Conservation (phyloP, 306 rosid genomes). For the Vigna radiata region DNA sequence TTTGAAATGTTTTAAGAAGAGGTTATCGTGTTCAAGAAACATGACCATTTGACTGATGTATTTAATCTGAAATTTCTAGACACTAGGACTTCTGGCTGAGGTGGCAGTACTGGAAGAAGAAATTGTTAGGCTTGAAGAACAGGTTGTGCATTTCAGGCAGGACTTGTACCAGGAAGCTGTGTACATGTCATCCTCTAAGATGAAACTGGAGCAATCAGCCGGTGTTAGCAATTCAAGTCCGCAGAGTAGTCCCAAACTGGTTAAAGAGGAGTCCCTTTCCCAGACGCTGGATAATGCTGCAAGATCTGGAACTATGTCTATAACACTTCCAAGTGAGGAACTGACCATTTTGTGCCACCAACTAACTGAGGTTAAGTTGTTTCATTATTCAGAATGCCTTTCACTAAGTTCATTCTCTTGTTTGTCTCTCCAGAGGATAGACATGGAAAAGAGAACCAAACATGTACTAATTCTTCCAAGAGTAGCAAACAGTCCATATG, state of each 20-base stretch:
- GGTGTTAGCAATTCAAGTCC: slow-evolving; percentile 41
- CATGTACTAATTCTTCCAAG: slow-evolving; percentile 50
- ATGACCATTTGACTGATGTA: slow-evolving; percentile 30
- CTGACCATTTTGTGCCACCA: slow-evolving; percentile 12
- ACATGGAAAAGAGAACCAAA: slow-evolving; percentile 71
- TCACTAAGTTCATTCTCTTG: not conserved
- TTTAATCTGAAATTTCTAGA: slow-evolving; percentile 49
- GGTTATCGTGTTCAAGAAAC: slow-evolving; percentile 12
- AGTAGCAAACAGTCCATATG: slow-evolving; percentile 49
- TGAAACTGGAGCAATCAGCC: slow-evolving; percentile 55
- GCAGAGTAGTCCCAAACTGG: slow-evolving; percentile 41
- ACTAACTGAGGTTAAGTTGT: slow-evolving; percentile 12
- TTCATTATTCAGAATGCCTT: slow-evolving; percentile 6
- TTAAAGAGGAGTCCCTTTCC: slow-evolving; percentile 47
- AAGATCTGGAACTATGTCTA: slow-evolving; percentile 36
- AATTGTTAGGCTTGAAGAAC: slow-evolving; percentile 87
- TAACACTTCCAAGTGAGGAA: slow-evolving; percentile 53
- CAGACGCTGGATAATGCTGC: slow-evolving; percentile 40
- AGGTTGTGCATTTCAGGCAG: slow-evolving; percentile 79
- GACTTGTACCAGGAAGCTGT: slow-evolving; percentile 84
- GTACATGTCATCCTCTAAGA: slow-evolving; percentile 70
- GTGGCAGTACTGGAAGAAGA: slow-evolving; percentile 98
- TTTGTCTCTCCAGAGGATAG: slow-evolving; percentile 60
- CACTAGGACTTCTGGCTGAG: slow-evolving; percentile 86
- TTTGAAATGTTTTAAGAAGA: slow-evolving; percentile 15